Evolutionary conservation across 2,329 filamentous ascomycete genomes (phyloP).

Genomic region (Xylaria sp.): DNA sequence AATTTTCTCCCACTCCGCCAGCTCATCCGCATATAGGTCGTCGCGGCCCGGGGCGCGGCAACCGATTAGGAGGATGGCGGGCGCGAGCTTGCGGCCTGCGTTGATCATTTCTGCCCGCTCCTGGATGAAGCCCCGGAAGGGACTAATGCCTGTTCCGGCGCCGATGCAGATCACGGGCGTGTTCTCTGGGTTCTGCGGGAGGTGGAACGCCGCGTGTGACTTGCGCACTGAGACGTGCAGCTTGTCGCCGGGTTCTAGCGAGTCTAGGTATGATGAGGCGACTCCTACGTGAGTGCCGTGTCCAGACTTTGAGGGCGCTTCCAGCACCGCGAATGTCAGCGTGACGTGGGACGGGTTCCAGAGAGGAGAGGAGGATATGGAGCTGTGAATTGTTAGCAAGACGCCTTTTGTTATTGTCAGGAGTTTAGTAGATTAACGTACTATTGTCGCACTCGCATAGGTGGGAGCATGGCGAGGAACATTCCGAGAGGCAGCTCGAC

Average conservation of each 20-base stretch:
- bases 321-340: slow-evolving; percentile 75
- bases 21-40: slow-evolving; percentile 68
- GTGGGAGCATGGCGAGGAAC: slow-evolving; percentile 78
- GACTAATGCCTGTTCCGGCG: slow-evolving; percentile 63
- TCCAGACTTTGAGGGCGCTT: slow-evolving; percentile 63
- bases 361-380: slow-evolving; percentile 79
- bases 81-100: slow-evolving; percentile 65
- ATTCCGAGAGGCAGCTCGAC: slow-evolving; percentile 71
- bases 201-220: slow-evolving; percentile 58
- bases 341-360: slow-evolving; percentile 66
- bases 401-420: not conserved
- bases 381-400: slow-evolving; percentile 53
- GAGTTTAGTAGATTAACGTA: slow-evolving; percentile 60
- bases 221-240: slow-evolving; percentile 54
- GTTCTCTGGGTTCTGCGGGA: slow-evolving; percentile 58
- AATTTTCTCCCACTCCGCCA: slow-evolving; percentile 67
- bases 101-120: slow-evolving; percentile 66
- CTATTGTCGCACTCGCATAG: slow-evolving; percentile 83
- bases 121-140: slow-evolving; percentile 51
- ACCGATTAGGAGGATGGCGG: slow-evolving; percentile 73
- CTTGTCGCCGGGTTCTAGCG: slow-evolving; percentile 57
- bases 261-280: slow-evolving; percentile 69
- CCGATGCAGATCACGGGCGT: slow-evolving; percentile 64
- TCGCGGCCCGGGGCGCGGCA: slow-evolving; percentile 67
- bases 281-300: slow-evolving; percentile 67